Evolutionary conservation across 257 asterid species (phyloP), one percentile per base, ranked within the genome.

Genomic region (Ilex asprella): DNA sequence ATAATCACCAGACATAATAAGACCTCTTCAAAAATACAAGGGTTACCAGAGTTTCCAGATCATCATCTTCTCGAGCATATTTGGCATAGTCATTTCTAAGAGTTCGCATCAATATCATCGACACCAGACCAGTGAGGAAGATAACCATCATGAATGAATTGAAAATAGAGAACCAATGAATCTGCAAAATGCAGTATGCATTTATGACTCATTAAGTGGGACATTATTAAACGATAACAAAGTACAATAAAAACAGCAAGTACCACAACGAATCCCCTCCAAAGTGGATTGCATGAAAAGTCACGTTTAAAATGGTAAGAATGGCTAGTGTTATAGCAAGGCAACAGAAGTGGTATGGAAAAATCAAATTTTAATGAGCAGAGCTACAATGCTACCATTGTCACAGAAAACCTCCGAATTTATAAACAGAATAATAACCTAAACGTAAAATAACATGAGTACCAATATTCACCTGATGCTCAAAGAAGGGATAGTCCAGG

Each of bases 121-220:
- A 92, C 50, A 92, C 98, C 82, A 92, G 67, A 27, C 98, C 98
- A 61, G 97, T 88, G 32, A 92, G 95, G 84, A 92, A 92, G 70
- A 92, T 92, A 55, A 92, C 98, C 98, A 92, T 92, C 98, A 92
- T 88, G 87, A 92, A 92, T 61, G 98, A 92, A 77, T 92, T 92
- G 64, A 92, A 89, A 54, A 92, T 87, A 52, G 98, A 92, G 76
- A 92, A 92, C 97, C 97, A 92, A 72, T 92, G 98, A 65, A 92
- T 92, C 98, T 92, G 94, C 78, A 81, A 57, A 58, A 79, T 49
- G 16, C 31, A 10, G 64, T 5, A 56, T 3, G 44, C n/a, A 43
- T 43, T 58, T 55, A 67, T 7, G 46, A 73, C 57, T 29, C 57
- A 60, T 59, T 55, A 56, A 13, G 53, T 46, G 10, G 13, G 4